Evolutionary conservation across 192 early-diverging fungal genomes (phyloP), one percentile per base, ranked within the genome.

Genomic region (Chytriomyces sp.): DNA sequence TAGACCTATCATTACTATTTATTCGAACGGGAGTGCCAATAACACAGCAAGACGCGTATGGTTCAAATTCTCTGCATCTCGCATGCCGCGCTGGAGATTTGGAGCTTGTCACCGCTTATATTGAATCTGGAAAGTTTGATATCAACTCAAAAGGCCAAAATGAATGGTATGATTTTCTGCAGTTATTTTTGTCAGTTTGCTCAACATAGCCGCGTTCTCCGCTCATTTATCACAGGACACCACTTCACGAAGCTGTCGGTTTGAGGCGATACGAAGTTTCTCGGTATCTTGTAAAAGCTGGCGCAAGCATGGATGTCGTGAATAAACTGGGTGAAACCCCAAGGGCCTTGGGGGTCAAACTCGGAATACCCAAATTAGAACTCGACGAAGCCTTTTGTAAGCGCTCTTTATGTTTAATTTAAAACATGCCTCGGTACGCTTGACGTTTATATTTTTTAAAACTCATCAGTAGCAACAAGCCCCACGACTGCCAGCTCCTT

Each of bases 211-310:
- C n/a, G n/a, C 10, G 57, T 50, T 57, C 9, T n/a, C n/a, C n/a
- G n/a, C n/a, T n/a, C n/a, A n/a, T n/a, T n/a, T n/a, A n/a, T n/a
- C n/a, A 45, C 45, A 85, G 85, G 85, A 84, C 85, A 1, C 50
- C 81, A 20, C 67, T 86, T 10, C 85, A 86, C 48, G 85, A 86
- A 75, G 83, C 85, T 11, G 45, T 80, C 44, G 61, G 76, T 43
- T 24, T 70, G 26, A 26, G 60, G 6, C 11, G 72, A 3, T 7
- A 35, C 11, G 62, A 74, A 7, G 69, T 82, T n/a, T 67, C 79
- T 20, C 63, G 78, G 8, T 85, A 80, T 60, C 77, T 85, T 6
- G 24, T 85, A n/a, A 47, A 64, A 24, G 46, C 57, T 0, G 72
- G 72, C 20, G 83, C 78, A 6, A 75, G 79, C 62, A 13, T 53